A percentile compares a stretch with the other conserved stretches of the same genome.
Evolutionary conservation across 495 filamentous ascomycete species (phyloP).

Genomic region (Entonaema liquescens): DNA sequence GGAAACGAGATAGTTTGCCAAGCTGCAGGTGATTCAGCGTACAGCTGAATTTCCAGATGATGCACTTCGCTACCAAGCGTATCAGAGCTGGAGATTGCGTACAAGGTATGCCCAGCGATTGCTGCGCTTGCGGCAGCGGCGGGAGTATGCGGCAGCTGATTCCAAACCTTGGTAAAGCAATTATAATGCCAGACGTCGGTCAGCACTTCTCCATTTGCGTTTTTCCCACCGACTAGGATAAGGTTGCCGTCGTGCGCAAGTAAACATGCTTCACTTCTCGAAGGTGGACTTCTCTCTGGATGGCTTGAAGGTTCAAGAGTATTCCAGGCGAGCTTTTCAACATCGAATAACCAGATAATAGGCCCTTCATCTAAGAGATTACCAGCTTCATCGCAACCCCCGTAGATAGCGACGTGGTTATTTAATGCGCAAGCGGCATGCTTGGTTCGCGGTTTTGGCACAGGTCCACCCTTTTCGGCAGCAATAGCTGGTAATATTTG

Average conservation of each 20-base stretch:
- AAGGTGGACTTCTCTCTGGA: constrained; percentile 31
- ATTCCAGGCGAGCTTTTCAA: constrained; percentile 50
- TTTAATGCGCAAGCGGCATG: constrained; percentile 56
- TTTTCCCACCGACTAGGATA: constrained; percentile 54
- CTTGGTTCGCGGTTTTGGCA: constrained; percentile 49
- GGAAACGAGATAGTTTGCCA: constrained; percentile 59
- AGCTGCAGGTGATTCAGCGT: constrained; percentile 43
- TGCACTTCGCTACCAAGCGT: constrained; percentile 53
- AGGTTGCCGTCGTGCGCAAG: constrained; percentile 47
- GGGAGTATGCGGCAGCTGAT: constrained; percentile 52
- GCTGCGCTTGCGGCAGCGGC: constrained; percentile 48
- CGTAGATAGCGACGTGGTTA: constrained; percentile 54
- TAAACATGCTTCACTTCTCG: constrained; percentile 34
- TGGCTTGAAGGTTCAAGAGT: constrained; percentile 39
- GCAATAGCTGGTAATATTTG: constrained; percentile 45
- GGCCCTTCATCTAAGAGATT: constrained; percentile 52
- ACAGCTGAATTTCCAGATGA: constrained; percentile 49
- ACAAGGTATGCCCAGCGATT: constrained; percentile 53
- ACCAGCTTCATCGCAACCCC: constrained; percentile 51
- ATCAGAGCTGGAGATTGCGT: constrained; percentile 51
- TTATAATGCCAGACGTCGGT: constrained; percentile 61
- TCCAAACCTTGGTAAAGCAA: constrained; percentile 53
- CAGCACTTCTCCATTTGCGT: constrained; percentile 29
- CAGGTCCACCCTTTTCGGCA: constrained; percentile 34
- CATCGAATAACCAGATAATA: constrained; percentile 59